These are phyloP conservation scores for Polygonum aviculare DNA, from an alignment of 148 eudicot species.

Conservation along the genomic window DNA sequence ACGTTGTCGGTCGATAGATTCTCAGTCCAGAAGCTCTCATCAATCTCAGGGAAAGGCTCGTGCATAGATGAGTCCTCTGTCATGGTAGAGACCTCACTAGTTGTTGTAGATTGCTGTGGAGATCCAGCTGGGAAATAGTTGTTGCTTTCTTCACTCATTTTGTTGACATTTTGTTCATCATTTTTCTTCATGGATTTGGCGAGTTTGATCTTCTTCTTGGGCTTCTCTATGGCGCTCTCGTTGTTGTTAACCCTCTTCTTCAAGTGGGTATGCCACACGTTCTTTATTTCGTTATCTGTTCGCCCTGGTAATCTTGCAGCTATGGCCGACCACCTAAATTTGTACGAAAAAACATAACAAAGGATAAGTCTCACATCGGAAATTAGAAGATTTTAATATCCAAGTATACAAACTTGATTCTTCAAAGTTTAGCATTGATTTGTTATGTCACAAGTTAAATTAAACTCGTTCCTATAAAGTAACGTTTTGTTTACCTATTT, in stretches of 20 bases:
- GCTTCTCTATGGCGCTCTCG: not conserved
- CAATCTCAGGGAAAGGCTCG: slow-evolving; percentile 20
- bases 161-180: not conserved
- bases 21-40: slow-evolving; percentile 48
- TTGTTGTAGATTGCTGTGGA: slow-evolving; percentile 1
- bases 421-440: no score
- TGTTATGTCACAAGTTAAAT: no score
- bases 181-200: not conserved
- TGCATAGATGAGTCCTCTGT: slow-evolving; percentile 10
- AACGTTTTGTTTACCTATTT: slow-evolving; percentile 36
- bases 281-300: slow-evolving; percentile 12
- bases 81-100: not conserved
- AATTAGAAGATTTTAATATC: no score
- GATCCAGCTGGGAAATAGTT: slow-evolving; percentile 1
- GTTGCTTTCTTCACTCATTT: not conserved
- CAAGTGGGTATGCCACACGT: slow-evolving; percentile 10
- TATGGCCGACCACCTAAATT: slow-evolving; percentile 7
- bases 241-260: not conserved
- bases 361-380: no score
- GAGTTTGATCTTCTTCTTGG: not conserved
- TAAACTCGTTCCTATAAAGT: no score
- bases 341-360: not conserved
- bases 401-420: no score
- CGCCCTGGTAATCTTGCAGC: slow-evolving; percentile 10
- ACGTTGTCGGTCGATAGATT: slow-evolving; percentile 12